These are phyloP conservation scores for Cercospora sp. DNA, from an alignment of 2,329 filamentous ascomycete genomes.

Conservation along the genomic window DNA sequence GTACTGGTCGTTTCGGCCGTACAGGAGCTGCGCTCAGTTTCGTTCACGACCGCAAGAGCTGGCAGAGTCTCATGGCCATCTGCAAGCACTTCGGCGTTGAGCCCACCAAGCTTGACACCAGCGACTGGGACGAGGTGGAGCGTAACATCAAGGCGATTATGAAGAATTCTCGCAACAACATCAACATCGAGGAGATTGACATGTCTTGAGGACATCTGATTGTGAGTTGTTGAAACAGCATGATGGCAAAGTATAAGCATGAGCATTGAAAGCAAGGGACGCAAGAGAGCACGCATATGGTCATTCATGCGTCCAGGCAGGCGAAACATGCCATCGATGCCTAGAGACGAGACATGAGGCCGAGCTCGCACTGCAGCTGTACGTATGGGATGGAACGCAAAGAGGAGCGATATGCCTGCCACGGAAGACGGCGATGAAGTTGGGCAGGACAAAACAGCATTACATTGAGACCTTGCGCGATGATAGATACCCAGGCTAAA, in stretches of 20 bases:
- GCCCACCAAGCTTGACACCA: slow-evolving; percentile 76
- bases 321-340: not conserved
- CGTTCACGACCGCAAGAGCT: slow-evolving; percentile 83
- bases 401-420: not conserved
- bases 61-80: slow-evolving; percentile 76
- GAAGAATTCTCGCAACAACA: slow-evolving; percentile 53
- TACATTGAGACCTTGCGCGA: not conserved
- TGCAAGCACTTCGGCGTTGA: slow-evolving; percentile 77
- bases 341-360: not conserved
- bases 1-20: slow-evolving; percentile 93
- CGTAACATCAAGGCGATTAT: slow-evolving; percentile 77
- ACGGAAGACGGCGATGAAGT: not conserved
- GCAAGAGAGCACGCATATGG: not conserved
- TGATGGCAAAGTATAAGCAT: not conserved
- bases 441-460: not conserved
- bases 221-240: not conserved
- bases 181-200: slow-evolving; percentile 22
- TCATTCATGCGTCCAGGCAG: not conserved
- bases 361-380: not conserved
- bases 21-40: slow-evolving; percentile 96
- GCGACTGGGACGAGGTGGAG: slow-evolving; percentile 91
- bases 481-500: slow-evolving; percentile 7
- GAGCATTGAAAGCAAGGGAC: not conserved
- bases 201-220: slow-evolving; percentile 16
- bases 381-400: not conserved